Conservation (phyloP, 768 basidiomycete genomes). For the Saitozyma podzolica region DNA sequence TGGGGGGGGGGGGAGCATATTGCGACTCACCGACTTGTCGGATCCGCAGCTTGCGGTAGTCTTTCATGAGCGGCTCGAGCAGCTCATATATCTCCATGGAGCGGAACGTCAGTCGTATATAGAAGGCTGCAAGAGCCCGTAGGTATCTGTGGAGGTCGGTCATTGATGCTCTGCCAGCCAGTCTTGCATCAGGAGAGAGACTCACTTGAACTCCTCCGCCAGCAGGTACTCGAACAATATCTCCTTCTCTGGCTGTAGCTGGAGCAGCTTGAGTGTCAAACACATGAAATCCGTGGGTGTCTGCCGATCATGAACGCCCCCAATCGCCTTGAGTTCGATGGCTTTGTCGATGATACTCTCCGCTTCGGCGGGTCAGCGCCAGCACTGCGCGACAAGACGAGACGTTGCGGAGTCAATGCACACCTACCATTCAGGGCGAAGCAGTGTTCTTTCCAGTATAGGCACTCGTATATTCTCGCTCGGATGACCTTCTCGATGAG, state of each 20-base stretch:
- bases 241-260: conserved; percentile 97
- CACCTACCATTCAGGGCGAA: conserved; percentile 86
- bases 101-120: conserved; percentile 90
- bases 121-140: conserved; percentile 87
- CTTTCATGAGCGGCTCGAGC: conserved; percentile 89
- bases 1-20: not conserved
- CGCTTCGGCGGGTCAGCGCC: conserved; percentile 57
- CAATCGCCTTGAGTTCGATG: conserved; percentile 74
- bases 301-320: conserved; percentile 89
- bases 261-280: conserved; percentile 86
- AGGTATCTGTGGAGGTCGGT: conserved; percentile 69
- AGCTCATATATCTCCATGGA: conserved; percentile 88
- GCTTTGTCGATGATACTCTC: conserved; percentile 93
- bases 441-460: conserved; percentile 98
- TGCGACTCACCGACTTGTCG: conserved; percentile 69
- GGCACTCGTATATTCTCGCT: conserved; percentile 89
- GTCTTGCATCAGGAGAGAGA: conserved; percentile 15
- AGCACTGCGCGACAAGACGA: not conserved
- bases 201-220: conserved; percentile 98
- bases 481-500: conserved; percentile 96
- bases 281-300: conserved; percentile 92
- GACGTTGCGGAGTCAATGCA: not conserved
- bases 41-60: conserved; percentile 83
- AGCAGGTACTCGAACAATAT: conserved; percentile 91
- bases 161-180: not conserved